Evolutionary conservation across 495 filamentous ascomycete genomes (phyloP).

Genomic region (Hypomontagnella monticulosa): DNA sequence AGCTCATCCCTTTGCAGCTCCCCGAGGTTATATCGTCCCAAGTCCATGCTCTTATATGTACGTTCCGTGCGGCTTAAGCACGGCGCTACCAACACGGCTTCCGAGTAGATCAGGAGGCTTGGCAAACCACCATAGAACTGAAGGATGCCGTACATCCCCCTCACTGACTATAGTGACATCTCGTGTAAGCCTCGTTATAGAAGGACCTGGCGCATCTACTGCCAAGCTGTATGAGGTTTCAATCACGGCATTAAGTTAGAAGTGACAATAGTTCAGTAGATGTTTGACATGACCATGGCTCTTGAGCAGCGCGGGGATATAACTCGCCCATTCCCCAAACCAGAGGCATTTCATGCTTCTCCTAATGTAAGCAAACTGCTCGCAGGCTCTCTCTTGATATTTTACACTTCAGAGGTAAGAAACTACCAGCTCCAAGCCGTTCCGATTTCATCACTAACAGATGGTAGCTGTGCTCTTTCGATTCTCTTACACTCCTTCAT

Average conservation of each 20-base stretch:
- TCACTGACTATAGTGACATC: neutral
- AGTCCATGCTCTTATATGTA: conserved; percentile 5
- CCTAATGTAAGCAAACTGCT: conserved; percentile 4
- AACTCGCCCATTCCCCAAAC: conserved; percentile 8
- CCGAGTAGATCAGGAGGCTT: conserved; percentile 46
- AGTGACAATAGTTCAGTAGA: conserved; percentile 1
- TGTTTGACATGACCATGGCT: conserved; percentile 14
- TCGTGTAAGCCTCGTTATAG: conserved; percentile 6
- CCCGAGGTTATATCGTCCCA: conserved; percentile 30
- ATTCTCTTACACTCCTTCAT: conserved; percentile 36
- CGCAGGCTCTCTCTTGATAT: neutral
- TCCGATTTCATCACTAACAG: conserved; percentile 17
- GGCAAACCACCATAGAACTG: conserved; percentile 22
- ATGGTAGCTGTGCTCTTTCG: conserved; percentile 40
- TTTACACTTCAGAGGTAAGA: conserved; percentile 22
- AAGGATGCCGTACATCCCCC: conserved; percentile 3
- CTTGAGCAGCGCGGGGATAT: conserved; percentile 26
- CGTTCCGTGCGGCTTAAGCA: conserved; percentile 1
- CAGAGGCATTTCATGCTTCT: neutral
- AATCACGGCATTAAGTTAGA: conserved; percentile 5
- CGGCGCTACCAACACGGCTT: conserved; percentile 19
- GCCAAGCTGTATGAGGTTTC: conserved; percentile 31
- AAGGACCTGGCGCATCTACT: neutral
- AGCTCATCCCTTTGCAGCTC: conserved; percentile 16
- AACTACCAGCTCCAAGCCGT: neutral